Evolutionary conservation across 169 alveolate species (phyloP).

Genomic region (Eimeria acervulina): DNA sequence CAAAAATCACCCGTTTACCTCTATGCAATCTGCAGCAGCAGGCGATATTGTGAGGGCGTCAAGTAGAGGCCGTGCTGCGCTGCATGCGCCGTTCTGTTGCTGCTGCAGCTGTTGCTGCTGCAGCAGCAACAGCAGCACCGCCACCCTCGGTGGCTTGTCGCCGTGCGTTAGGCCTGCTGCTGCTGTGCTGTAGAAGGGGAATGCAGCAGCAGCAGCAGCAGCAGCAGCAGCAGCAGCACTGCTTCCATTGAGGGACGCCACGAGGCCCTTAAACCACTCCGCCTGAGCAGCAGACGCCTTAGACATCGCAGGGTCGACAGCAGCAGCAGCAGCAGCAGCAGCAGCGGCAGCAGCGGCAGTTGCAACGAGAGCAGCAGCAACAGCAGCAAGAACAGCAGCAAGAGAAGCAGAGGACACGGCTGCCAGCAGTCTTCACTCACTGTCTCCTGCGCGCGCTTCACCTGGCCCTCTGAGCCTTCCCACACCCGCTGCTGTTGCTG

Average conservation of each 20-base stretch:
- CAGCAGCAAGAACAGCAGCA: slow-evolving; percentile 13
- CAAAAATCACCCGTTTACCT: not conserved
- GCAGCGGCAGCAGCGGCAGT: slow-evolving; percentile 35
- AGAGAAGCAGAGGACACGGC: not conserved
- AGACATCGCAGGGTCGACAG: not conserved
- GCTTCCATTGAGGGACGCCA: not conserved
- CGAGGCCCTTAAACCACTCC: slow-evolving; percentile 34
- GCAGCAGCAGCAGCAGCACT: slow-evolving; percentile 66
- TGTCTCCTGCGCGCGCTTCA: not conserved
- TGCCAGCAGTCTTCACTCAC: not conserved
- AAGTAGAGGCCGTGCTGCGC: slow-evolving; percentile 47
- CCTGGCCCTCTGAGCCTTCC: not conserved
- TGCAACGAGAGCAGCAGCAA: slow-evolving; percentile 14
- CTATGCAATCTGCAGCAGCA: slow-evolving; percentile 19
- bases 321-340: slow-evolving; percentile 21
- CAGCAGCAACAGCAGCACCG: slow-evolving; percentile 63
- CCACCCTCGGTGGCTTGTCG: not conserved
- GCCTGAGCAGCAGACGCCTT: slow-evolving; percentile 58
- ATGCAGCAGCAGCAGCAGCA: slow-evolving; percentile 49
- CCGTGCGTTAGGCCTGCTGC: not conserved
- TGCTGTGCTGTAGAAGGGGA: slow-evolving; percentile 55
- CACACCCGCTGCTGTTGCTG: slow-evolving; percentile 34
- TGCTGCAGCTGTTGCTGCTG: slow-evolving; percentile 63
- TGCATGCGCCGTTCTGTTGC: slow-evolving; percentile 1
- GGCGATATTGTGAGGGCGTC: slow-evolving; percentile 16